These are phyloP conservation scores for maize (Zea mays) DNA, from an alignment of 176 grass and related monocot genomes.

Conservation along the genomic window Zm-B73-REFERENCE-NAM-5.0 NC_050100.1:47555001-47555500, in stretches of 20 bases:
- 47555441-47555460: conserved; percentile 19
- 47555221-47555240: conserved; percentile 90
- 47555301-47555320: conserved; percentile 30
- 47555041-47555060: conserved; percentile 96
- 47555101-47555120: background rate
- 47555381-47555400: conserved; percentile 57
- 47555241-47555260: conserved; percentile 65
- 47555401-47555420: conserved; percentile 3
- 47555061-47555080: conserved; percentile 92
- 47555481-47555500: too few species aligned
- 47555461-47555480: conserved; percentile 4
- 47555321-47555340: conserved; percentile 88
- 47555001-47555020: conserved; percentile 90
- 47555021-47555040: conserved; percentile 97
- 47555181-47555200: conserved; percentile 82
- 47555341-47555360: conserved; percentile 86
- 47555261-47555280: conserved; percentile 6
- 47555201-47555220: conserved; percentile 81
- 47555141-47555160: conserved; percentile 28
- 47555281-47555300: background rate
- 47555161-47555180: conserved; percentile 89
- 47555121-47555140: conserved; percentile 1
- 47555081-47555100: conserved; percentile 16
- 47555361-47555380: conserved; percentile 91
- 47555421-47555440: conserved; percentile 11